phyloP scores from a whole-genome alignment of 768 basidiomycete genomes.

The Lyophyllum shimeji region DNA sequence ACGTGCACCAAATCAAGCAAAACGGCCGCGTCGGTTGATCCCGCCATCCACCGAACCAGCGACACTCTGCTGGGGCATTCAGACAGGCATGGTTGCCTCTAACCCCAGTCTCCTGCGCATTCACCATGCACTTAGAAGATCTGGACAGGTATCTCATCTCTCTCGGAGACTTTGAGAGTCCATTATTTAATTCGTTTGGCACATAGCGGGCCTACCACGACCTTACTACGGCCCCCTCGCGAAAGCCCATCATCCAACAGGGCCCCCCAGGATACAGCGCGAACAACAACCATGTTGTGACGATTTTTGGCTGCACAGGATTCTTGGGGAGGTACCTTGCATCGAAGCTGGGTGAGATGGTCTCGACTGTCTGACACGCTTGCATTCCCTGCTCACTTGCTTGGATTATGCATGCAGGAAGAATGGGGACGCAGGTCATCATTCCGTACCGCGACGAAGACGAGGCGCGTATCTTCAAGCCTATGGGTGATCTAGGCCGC shows the following conservation, averaged over 20 bases:
- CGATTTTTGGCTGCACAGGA: constrained; percentile 96
- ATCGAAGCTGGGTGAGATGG: constrained; percentile 81
- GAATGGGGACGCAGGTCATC: constrained; percentile 90
- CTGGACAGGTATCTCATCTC: constrained; percentile 42
- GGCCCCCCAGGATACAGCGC: constrained; percentile 86
- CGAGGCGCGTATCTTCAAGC: constrained; percentile 84
- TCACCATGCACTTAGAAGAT: constrained; percentile 46
- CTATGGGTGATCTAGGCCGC: constrained; percentile 96
- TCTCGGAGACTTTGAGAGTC: neutral
- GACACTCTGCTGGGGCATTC: constrained; percentile 21
- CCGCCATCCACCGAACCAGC: constrained; percentile 43
- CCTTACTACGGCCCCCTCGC: constrained; percentile 55
- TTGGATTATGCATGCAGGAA: constrained; percentile 48
- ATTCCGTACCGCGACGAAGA: constrained; percentile 96
- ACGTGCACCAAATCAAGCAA: constrained; percentile 16
- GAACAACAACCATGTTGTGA: constrained; percentile 87
- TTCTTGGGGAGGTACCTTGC: constrained; percentile 95
- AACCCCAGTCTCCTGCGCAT: constrained; percentile 49
- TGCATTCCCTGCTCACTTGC: constrained; percentile 5
- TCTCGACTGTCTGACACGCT: neutral
- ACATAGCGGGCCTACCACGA: constrained; percentile 74
- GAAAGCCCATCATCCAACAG: constrained; percentile 68
- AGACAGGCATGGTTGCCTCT: constrained; percentile 43
- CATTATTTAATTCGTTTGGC: neutral
- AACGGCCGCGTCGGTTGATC: constrained; percentile 21